Evolutionary conservation across 805 yeast genomes (phyloP).

Genomic region (Zygoascus flipseniorum): DNA sequence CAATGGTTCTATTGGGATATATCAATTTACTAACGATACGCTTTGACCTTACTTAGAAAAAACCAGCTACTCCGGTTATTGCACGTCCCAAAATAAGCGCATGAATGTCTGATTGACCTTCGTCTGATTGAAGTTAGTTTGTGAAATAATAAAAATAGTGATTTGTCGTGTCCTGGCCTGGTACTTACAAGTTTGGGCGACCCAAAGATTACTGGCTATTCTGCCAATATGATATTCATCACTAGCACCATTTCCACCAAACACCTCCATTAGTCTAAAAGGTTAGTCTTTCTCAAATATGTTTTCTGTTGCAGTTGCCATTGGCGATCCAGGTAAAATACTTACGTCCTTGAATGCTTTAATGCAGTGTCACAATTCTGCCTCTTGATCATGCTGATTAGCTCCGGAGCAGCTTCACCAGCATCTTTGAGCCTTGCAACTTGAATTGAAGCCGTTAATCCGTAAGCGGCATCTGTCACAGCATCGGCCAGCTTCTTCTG

Average conservation of each 20-base stretch:
- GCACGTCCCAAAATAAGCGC: conserved; percentile 34
- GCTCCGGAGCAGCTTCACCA: conserved; percentile 32
- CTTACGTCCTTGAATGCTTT: conserved; percentile 26
- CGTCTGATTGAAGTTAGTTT: conserved; percentile 18
- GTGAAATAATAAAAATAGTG: no score
- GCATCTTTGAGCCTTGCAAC: conserved; percentile 35
- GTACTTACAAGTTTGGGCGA: conserved; percentile 33
- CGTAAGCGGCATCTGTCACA: conserved; percentile 33
- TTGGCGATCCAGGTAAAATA: neutral
- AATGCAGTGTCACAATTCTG: conserved; percentile 37
- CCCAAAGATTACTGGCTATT: conserved; percentile 35
- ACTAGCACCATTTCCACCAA: conserved; percentile 38
- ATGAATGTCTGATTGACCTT: conserved; percentile 39
- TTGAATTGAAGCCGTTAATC: conserved; percentile 32
- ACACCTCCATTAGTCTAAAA: conserved; percentile 32
- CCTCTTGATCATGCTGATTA: conserved; percentile 36
- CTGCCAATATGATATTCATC: conserved; percentile 38
- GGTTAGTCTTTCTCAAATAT: neutral
- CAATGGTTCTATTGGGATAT: neutral
- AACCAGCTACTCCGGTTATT: conserved; percentile 30
- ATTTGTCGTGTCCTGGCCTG: neutral
- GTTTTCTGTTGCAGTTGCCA: neutral
- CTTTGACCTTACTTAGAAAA: conserved; percentile 3
- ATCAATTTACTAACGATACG: neutral
- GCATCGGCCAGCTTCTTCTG: conserved; percentile 38